A percentile compares a stretch with the other conserved stretches of the same genome.
phyloP scores from a whole-genome alignment of 139 green algal genomes.

The Micromonas commoda region DNA sequence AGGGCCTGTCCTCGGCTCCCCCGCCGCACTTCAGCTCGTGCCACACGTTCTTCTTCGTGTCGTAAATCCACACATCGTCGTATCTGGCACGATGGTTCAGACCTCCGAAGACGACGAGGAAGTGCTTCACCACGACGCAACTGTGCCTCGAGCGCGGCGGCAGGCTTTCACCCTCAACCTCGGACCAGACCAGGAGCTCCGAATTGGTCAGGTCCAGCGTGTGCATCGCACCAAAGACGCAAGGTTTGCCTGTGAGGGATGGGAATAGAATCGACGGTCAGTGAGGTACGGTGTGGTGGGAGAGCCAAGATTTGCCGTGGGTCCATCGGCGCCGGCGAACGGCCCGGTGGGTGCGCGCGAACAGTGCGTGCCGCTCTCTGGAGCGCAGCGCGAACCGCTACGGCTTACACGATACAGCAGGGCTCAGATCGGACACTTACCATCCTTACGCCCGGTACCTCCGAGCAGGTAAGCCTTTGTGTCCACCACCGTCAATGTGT shows the following conservation, averaged over 20 bases:
- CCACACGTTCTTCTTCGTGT: constrained; percentile 55
- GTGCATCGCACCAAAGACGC: constrained; percentile 65
- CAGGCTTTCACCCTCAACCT: constrained; percentile 33
- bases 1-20: constrained; percentile 30
- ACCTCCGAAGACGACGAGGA: constrained; percentile 65
- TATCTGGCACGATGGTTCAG: constrained; percentile 63
- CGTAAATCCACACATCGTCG: constrained; percentile 71
- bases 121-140: constrained; percentile 47
- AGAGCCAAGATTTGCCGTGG: background rate
- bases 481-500: constrained; percentile 1
- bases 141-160: constrained; percentile 57
- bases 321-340: background rate
- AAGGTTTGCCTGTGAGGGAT: constrained; percentile 50
- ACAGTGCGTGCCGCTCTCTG: too few relatives aligned
- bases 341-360: too few relatives aligned
- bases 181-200: constrained; percentile 42
- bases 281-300: background rate
- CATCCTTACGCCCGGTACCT: constrained; percentile 53
- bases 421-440: too few relatives aligned
- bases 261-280: background rate
- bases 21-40: constrained; percentile 40
- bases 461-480: constrained; percentile 49
- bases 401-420: too few relatives aligned
- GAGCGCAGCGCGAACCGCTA: too few relatives aligned
- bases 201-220: constrained; percentile 54